Evolutionary conservation across 176 grass and related monocot genomes (phyloP).

Genomic region (Phragmites australis): DNA sequence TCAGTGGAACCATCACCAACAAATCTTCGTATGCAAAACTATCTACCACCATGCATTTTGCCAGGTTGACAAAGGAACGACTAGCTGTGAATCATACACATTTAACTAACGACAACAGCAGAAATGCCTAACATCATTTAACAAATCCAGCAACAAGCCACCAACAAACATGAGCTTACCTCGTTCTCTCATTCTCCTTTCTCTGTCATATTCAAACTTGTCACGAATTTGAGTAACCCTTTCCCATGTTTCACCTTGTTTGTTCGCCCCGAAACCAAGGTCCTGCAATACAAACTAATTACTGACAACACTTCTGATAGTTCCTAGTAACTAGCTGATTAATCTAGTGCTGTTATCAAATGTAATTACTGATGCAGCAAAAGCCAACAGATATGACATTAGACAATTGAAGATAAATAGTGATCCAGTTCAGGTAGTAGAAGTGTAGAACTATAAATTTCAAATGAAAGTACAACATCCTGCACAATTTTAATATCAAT

Average conservation of each 20-base stretch:
- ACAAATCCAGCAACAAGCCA: no score
- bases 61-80: background rate
- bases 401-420: background rate
- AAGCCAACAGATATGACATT: background rate
- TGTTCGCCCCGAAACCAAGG: conserved; percentile 43
- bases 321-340: background rate
- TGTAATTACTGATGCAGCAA: background rate
- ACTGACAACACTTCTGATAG: background rate
- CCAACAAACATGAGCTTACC: conserved; percentile 46
- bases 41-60: background rate
- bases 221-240: conserved; percentile 91
- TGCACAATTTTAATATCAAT: background rate
- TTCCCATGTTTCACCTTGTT: conserved; percentile 76
- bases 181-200: conserved; percentile 81
- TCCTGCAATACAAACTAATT: conserved; percentile 55
- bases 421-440: background rate
- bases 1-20: background rate
- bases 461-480: background rate
- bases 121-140: background rate
- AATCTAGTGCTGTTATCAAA: background rate
- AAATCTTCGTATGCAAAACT: background rate
- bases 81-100: background rate
- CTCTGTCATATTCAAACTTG: conserved; percentile 98
- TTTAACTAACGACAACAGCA: background rate
- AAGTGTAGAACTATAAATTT: background rate